Percentiles rank a stretch among this genome's conserved stretches.
These are phyloP conservation scores for Sedum album DNA, from an alignment of 164 flowering plant species.

Conservation along the genomic window DNA sequence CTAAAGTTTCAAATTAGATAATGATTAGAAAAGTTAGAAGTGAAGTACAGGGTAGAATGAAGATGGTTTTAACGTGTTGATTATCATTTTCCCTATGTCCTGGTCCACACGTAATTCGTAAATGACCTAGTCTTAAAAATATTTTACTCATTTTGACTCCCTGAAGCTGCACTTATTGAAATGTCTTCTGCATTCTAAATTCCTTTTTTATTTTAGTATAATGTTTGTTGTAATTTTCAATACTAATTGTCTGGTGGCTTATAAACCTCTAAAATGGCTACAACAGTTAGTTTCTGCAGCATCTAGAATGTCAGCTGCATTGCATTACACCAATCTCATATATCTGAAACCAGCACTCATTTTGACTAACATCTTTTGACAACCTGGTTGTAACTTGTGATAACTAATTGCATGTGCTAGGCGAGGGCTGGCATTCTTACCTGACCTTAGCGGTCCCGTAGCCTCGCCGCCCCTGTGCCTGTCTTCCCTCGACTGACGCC, in stretches of 20 bases:
- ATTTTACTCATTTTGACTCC: background rate
- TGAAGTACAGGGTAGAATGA: background rate
- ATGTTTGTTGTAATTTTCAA: background rate
- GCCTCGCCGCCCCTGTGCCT: background rate
- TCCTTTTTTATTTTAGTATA: background rate
- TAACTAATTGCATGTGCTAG: background rate
- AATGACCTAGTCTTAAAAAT: background rate
- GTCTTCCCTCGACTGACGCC: background rate
- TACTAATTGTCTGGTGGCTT: background rate
- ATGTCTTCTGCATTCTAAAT: background rate
- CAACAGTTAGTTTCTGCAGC: background rate
- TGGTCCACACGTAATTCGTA: slow-evolving; percentile 5
- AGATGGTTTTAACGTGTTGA: background rate
- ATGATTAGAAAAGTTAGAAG: background rate
- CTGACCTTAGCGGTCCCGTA: slow-evolving; percentile 1
- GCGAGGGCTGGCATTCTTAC: background rate
- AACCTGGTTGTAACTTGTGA: background rate
- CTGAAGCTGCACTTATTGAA: background rate
- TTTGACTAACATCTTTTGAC: background rate
- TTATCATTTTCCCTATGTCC: background rate
- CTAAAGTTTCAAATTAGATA: background rate
- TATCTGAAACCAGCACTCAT: background rate
- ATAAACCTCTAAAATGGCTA: background rate
- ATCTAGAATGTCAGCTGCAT: background rate
- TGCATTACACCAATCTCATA: background rate